Evolutionary conservation across 768 basidiomycete species (phyloP).

Genomic region (Collybiopsis luxurians): DNA sequence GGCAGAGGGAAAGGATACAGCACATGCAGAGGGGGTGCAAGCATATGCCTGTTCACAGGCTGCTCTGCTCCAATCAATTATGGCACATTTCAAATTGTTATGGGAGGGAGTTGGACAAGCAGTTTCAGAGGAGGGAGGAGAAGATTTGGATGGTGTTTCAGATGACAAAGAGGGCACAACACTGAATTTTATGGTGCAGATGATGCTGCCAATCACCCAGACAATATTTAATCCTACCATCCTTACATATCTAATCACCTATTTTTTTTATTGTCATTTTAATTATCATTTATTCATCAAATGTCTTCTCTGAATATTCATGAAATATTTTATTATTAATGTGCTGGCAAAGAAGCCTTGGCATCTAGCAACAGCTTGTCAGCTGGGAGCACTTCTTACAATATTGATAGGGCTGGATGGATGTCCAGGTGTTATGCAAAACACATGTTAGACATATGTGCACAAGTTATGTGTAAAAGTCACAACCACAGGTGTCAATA

Average conservation of each 20-base stretch:
- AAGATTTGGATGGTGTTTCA: neutral
- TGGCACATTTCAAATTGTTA: neutral
- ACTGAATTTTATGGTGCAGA: neutral
- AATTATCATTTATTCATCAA: neutral
- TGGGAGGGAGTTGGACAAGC: neutral
- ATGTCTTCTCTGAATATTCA: neutral
- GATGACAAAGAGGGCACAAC: neutral
- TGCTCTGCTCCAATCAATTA: neutral
- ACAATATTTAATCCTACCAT: neutral
- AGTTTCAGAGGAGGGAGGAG: neutral
- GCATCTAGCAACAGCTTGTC: neutral
- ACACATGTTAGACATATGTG: neutral
- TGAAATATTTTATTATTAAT: neutral
- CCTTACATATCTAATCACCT: neutral
- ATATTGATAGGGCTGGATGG: neutral
- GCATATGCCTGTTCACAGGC: neutral
- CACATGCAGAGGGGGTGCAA: neutral
- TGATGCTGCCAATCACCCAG: neutral
- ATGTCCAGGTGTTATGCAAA: neutral
- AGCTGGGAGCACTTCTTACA: neutral
- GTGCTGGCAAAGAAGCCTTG: neutral
- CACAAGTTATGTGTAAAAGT: neutral
- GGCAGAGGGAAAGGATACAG: neutral
- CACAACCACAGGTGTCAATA: neutral
- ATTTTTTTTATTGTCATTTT: too few species aligned